Conservation (phyloP, 805 yeast genomes). For the Candida arabinofermentans region DNA sequence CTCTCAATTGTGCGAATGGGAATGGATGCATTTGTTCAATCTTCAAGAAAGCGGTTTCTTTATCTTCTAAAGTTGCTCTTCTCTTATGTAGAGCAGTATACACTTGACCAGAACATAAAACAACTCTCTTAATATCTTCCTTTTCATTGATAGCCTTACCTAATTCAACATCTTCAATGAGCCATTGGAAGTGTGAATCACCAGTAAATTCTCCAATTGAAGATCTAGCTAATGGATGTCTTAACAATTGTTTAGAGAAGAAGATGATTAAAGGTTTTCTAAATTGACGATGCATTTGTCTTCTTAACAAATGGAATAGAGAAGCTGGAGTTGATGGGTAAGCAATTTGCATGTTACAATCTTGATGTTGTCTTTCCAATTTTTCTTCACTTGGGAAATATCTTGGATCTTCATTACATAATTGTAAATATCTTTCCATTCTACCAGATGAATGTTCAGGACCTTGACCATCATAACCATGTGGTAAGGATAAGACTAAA, state of each 20-base stretch:
- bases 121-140: constrained; percentile 83
- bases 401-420: constrained; percentile 95
- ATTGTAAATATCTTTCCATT: constrained; percentile 92
- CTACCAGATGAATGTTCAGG: constrained; percentile 99
- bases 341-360: constrained; percentile 95
- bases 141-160: constrained; percentile 73
- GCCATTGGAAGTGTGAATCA: constrained; percentile 91
- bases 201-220: constrained; percentile 78
- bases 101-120: constrained; percentile 89
- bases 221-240: constrained; percentile 98
- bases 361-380: constrained; percentile 96
- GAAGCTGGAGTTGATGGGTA: constrained; percentile 98
- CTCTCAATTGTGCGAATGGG: constrained; percentile 95
- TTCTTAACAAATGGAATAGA: constrained; percentile 92
- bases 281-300: constrained; percentile 99
- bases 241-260: constrained; percentile 89
- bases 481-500: constrained; percentile 90
- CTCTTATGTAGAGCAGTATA: constrained; percentile 87
- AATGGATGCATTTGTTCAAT: constrained; percentile 97
- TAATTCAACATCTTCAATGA: constrained; percentile 86
- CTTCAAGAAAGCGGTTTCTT: constrained; percentile 81
- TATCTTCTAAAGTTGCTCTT: constrained; percentile 73
- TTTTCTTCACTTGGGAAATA: constrained; percentile 85
- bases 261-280: constrained; percentile 84
- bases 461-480: constrained; percentile 99